A percentile compares a stretch with the other conserved stretches of the same genome.
Conservation (phyloP, 1,284 basidiomycete species). For the Cutaneotrichosporon sp. region DNA sequence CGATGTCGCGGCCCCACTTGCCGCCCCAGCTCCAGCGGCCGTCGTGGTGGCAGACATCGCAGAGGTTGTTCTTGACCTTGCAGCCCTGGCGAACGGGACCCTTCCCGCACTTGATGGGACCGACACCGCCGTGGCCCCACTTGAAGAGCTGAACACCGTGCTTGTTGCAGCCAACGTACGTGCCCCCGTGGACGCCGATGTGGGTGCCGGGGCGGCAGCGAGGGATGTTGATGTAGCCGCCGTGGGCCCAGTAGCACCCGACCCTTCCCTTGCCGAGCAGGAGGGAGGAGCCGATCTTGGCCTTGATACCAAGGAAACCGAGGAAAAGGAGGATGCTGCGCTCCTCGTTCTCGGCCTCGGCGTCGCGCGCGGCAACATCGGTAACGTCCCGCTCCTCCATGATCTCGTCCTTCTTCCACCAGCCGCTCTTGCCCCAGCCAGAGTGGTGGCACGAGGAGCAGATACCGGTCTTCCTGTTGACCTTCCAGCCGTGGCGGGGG, state of each 20-base stretch:
- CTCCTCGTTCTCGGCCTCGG: conserved; percentile 1
- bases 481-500: background rate
- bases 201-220: conserved; percentile 1
- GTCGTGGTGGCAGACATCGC: conserved; percentile 8
- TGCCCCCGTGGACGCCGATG: conserved; percentile 4
- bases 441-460: conserved; percentile 1
- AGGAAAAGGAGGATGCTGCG: background rate
- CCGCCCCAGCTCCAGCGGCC: background rate
- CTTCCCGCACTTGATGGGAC: background rate
- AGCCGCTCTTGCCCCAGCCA: background rate
- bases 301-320: conserved; percentile 2
- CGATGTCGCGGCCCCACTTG: background rate
- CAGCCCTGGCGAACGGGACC: background rate
- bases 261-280: conserved; percentile 2
- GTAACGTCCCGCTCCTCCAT: background rate
- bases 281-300: background rate
- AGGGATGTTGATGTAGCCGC: conserved; percentile 1
- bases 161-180: conserved; percentile 3
- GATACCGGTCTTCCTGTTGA: background rate
- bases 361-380: background rate
- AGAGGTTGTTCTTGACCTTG: background rate
- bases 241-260: background rate
- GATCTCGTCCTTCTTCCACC: background rate
- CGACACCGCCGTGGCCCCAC: background rate
- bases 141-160: conserved; percentile 6